Conservation (phyloP, 2,329 filamentous ascomycete genomes). For the Paecilomyces formosus region DNA sequence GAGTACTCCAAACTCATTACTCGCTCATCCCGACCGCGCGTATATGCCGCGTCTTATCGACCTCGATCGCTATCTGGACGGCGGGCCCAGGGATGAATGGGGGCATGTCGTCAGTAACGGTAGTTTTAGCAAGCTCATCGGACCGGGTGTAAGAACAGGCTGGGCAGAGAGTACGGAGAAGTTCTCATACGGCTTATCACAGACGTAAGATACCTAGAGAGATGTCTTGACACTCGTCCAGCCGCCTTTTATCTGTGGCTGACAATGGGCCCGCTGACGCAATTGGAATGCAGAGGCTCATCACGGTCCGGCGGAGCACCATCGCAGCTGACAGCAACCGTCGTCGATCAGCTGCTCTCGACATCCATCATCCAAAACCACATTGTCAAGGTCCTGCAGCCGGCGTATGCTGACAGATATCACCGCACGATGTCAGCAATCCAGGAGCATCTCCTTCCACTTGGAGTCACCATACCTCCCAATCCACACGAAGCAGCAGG, state of each 20-base stretch:
- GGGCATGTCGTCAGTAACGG: slow-evolving; percentile 81
- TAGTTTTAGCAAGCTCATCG: slow-evolving; percentile 81
- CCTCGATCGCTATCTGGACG: slow-evolving; percentile 62
- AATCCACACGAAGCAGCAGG: slow-evolving; percentile 49
- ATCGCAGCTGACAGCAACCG: slow-evolving; percentile 52
- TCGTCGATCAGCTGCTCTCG: slow-evolving; percentile 48
- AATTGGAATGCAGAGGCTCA: slow-evolving; percentile 40
- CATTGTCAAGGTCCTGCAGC: slow-evolving; percentile 47
- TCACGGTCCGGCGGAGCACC: slow-evolving; percentile 53
- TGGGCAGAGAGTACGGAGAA: slow-evolving; percentile 71
- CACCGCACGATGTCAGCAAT: slow-evolving; percentile 53
- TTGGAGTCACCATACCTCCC: slow-evolving; percentile 46
- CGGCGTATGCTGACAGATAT: slow-evolving; percentile 49
- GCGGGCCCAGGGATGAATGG: slow-evolving; percentile 55
- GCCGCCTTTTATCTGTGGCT: slow-evolving; percentile 12
- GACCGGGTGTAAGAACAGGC: slow-evolving; percentile 75
- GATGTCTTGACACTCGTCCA: slow-evolving; percentile 6
- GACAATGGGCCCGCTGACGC: slow-evolving; percentile 7
- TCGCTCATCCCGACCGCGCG: slow-evolving; percentile 29
- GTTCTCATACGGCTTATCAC: slow-evolving; percentile 52
- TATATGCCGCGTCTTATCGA: slow-evolving; percentile 67
- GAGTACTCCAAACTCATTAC: slow-evolving; percentile 16
- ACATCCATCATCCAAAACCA: slow-evolving; percentile 46
- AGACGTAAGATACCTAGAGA: slow-evolving; percentile 42
- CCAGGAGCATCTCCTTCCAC: slow-evolving; percentile 50